Evolutionary conservation across 2,329 filamentous ascomycete genomes (phyloP).

Genomic region (Aspergillus quadrilineatus): DNA sequence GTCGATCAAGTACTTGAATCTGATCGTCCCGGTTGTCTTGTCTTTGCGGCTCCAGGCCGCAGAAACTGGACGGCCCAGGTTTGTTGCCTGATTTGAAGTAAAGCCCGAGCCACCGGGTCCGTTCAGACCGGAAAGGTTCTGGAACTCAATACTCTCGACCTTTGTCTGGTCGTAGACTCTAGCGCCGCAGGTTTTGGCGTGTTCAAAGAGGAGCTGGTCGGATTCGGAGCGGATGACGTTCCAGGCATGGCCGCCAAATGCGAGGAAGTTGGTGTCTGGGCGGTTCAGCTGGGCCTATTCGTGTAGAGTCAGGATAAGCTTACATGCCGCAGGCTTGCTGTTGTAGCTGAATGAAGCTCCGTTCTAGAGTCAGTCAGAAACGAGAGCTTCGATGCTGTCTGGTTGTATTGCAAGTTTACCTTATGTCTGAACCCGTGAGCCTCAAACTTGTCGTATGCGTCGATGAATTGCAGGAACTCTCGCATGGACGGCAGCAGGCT

Average conservation of each 20-base stretch:
- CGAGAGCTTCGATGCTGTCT: not conserved
- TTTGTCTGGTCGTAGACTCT: not conserved
- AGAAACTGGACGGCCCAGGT: not conserved
- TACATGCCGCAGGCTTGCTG: not conserved
- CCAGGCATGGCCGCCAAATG: not conserved
- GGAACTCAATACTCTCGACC: not conserved
- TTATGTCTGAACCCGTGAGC: not conserved
- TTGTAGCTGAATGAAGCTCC: not conserved
- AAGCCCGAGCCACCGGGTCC: not conserved
- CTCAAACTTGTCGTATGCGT: not conserved
- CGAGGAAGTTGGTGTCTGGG: not conserved
- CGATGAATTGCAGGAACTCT: not conserved
- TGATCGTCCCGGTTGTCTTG: slow-evolving; percentile 36
- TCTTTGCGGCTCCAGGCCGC: not conserved
- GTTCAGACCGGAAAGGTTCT: not conserved
- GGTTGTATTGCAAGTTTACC: not conserved
- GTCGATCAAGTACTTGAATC: slow-evolving; percentile 52
- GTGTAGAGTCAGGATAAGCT: not conserved
- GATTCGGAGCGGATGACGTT: not conserved
- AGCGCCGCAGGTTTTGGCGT: not conserved
- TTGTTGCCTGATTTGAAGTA: not conserved
- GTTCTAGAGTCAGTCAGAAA: not conserved
- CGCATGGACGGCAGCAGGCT: not conserved
- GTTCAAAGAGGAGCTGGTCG: not conserved
- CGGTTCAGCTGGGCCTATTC: not conserved